Percentiles rank a stretch among this genome's conserved stretches.
Conservation (phyloP, 345 rosid genomes). For the Firmiana major region DNA sequence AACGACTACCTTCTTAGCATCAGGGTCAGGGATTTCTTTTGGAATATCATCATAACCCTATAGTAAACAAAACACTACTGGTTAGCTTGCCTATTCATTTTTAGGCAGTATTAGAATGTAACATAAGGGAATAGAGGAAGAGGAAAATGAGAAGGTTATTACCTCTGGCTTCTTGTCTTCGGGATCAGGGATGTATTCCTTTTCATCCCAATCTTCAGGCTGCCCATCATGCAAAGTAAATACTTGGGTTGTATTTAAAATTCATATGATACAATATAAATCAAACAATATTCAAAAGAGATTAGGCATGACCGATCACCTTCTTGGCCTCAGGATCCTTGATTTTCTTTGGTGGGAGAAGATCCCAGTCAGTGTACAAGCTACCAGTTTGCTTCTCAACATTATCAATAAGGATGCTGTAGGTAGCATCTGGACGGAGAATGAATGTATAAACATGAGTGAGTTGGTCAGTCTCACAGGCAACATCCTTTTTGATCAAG, state of each 20-base stretch:
- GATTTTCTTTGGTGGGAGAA: constrained; percentile 84
- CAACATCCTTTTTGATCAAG: constrained; percentile 93
- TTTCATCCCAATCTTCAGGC: constrained; percentile 99
- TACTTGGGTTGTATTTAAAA: background rate
- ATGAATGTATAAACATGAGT: constrained; percentile 76
- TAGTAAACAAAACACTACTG: background rate
- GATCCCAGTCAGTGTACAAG: constrained; percentile 87
- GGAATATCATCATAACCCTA: constrained; percentile 96
- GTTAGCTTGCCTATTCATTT: background rate
- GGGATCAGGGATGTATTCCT: constrained; percentile 86
- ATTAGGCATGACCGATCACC: constrained; percentile 26
- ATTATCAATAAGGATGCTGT: constrained; percentile 86
- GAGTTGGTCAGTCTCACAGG: constrained; percentile 96
- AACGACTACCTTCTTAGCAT: constrained; percentile 75
- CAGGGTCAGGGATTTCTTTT: constrained; percentile 80
- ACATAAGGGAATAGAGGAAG: background rate
- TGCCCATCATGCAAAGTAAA: constrained; percentile 25
- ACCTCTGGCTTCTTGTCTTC: constrained; percentile 97
- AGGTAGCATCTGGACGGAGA: constrained; percentile 91
- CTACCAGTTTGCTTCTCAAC: constrained; percentile 95
- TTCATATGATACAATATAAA: background rate
- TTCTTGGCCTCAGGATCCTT: constrained; percentile 94
- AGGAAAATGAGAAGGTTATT: background rate
- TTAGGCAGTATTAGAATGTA: background rate
- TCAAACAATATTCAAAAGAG: background rate